Base-by-base conservation (phyloP, 1,284 basidiomycete species). In the Cryptococcus deneoformans region DNA sequence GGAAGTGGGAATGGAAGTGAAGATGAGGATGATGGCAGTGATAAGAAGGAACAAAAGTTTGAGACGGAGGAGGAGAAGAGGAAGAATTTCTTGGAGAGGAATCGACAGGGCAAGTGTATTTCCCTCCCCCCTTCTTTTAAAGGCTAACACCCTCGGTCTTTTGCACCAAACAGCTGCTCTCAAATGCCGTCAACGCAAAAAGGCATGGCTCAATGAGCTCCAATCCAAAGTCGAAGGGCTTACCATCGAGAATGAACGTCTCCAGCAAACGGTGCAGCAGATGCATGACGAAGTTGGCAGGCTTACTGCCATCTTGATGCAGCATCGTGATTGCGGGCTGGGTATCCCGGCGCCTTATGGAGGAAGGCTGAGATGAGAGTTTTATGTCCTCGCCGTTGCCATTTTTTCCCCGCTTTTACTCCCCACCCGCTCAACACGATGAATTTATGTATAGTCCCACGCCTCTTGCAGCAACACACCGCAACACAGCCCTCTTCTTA, bases 131-230 rank as follows among this genome's bases (percentile, higher is more conserved):
- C 5, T 43, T 35, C 36, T 14, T 12, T 29, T 20, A 4, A 20
- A 20, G 20, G 20, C 14, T 20, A 16, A 12, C 37, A 5, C 54
- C 57, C 53, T 58, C 35, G 20, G 29, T 9, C 38, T 35, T 44
- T n/a, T 52, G 11, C 46, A n/a, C 34, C 37, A 4, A 10, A 24
- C 71, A 95, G 95, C 95, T 58, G 95, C 95, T 3, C 85, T 98
- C 70, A 99, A 99, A 80, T 99, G 96, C 78, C 90, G 95, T 43
- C 95, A 99, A 76, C 87, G 95, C 56, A 99, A 99, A 79, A 99
- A 99, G 79, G 92, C 92, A 6, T 99, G 96, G 95, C 84, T 98
- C 34, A 83, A 87, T 29, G 88, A 92, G 64, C 81, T 99, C 16
- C 95, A 99, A 77, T 86, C 88, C 53, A 95, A 95, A 72, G 91